Evolutionary conservation across 2,329 filamentous ascomycete genomes (phyloP), one percentile per base, ranked within the genome.

Genomic region (Colletotrichum lini): DNA sequence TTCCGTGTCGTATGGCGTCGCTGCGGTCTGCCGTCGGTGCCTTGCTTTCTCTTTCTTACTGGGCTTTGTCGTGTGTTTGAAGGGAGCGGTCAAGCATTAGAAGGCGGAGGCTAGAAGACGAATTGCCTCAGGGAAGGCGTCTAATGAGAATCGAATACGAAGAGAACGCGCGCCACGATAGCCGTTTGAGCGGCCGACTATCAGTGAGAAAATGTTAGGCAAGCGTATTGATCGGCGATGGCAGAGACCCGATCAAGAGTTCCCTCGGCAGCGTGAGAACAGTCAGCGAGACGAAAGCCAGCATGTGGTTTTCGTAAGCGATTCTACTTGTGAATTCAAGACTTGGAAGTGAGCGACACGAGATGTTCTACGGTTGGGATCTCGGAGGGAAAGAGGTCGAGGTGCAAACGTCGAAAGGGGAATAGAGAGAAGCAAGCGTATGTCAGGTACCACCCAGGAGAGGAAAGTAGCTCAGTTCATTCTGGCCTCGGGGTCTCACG

Each of bases 281-380:
- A 16, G 57, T 23, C 15, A 23, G n/a, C 13, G 56, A 21, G n/a
- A 38, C 13, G 44, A 26, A 16, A 38, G n/a, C 35, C 26, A 35
- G 18, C 30, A 26, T 49, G 6, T 8, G 38, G n/a, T 1, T 23
- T 42, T 18, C 30, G 60, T 38, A 38, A 13, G 49, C 44, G 10
- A 40, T 56, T 47, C 40, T 71, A 59, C 58, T 21, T 58, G 45
- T 62, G 57, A 26, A 44, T 54, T 52, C 23, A 63, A 58, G 26
- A 38, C 52, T 49, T 64, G 21, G 26, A 68, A 68, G 63, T 68
- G 65, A 71, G 68, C 53, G 65, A 63, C 65, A 71, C n/a, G 57
- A 70, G 38, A 63, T n/a, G 68, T 67, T 68, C 68, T 52, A 45
- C 58, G 16, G 40, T 23, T 50, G 68, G 57, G 63, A 68, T 47